These are phyloP conservation scores for Cucurbita ficifolia DNA, from an alignment of 306 rosid species.

Conservation along the genomic window DNA sequence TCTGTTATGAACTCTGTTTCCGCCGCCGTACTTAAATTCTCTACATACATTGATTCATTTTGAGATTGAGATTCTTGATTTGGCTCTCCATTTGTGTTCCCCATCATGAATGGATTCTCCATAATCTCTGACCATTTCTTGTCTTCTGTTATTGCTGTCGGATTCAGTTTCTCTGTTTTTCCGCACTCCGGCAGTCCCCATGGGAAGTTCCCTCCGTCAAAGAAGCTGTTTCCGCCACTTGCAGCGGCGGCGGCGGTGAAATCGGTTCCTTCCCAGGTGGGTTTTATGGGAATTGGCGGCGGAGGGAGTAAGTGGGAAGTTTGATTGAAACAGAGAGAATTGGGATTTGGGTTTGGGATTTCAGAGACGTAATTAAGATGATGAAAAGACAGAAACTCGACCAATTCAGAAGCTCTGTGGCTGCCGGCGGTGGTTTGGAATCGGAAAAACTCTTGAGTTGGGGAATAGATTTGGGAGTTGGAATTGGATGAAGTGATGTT, in stretches of 20 bases:
- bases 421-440: slow-evolving; percentile 17
- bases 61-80: slow-evolving; percentile 12
- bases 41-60: slow-evolving; percentile 12
- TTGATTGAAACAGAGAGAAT: slow-evolving; percentile 24
- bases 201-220: slow-evolving; percentile 18
- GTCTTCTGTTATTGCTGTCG: slow-evolving; percentile 18
- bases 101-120: slow-evolving; percentile 35
- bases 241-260: neutral
- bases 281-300: slow-evolving; percentile 10
- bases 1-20: slow-evolving; percentile 13
- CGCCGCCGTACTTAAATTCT: neutral
- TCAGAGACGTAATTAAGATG: slow-evolving; percentile 30
- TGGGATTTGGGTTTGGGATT: slow-evolving; percentile 20
- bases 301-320: slow-evolving; percentile 20
- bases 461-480: neutral
- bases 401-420: slow-evolving; percentile 35
- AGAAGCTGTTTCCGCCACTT: neutral
- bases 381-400: slow-evolving; percentile 42
- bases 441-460: slow-evolving; percentile 42
- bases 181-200: slow-evolving; percentile 22
- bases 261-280: slow-evolving; percentile 36
- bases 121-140: slow-evolving; percentile 69
- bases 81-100: slow-evolving; percentile 11
- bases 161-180: slow-evolving; percentile 10
- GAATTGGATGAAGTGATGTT: neutral